Base-by-base conservation (phyloP, 140 eudicot genomes). In the Ambrosia hybrid region DNA sequence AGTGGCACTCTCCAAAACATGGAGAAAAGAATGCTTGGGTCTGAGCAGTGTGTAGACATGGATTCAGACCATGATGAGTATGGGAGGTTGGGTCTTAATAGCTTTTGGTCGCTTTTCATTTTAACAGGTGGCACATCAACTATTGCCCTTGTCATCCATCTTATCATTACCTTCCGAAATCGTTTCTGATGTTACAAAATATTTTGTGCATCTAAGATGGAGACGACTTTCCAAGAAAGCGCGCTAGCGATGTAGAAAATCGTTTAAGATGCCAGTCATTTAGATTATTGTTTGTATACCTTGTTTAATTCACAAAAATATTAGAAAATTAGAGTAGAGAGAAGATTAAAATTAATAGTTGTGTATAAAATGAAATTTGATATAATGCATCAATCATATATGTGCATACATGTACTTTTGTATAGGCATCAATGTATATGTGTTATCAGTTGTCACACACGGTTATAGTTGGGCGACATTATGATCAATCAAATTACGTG, bases 21-120 rank as follows among this genome's bases (percentile, higher is more conserved):
- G n/a, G 88, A 83, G 75, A 61, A 71, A 21, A 71, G 61, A 63
- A 71, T 78, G 82, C 70, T 78, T 43, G 82, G 82, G 55, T 78
- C 82, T 3, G 82, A 78, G 61, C 51, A 63, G 2, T 78, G 82
- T 53, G 77, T 70, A 41, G 82, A 78, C 11, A 8, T 41, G 67
- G 52, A 64, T 10, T 53, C 77, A 5, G 12, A 2, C 26, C 34
- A 53, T 26, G 78, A 78, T 26, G 76, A 76, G 26, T 76, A 68
- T 56, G 85, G 76, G 9, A 86, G 83, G 72, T 69, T 86, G 49
- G 84, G 81, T 41, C 79, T 84, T 10, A 16, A 46, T 64, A 83
- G 79, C 68, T 86, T 86, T 59, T 83, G 81, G 78, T 66, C 82
- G 0, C 86, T 83, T 11, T 81, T 86, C 48, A 56, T 73, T 39